phyloP scores from a whole-genome alignment of 345 rosid species.

The Rubroshorea leprosula region DNA sequence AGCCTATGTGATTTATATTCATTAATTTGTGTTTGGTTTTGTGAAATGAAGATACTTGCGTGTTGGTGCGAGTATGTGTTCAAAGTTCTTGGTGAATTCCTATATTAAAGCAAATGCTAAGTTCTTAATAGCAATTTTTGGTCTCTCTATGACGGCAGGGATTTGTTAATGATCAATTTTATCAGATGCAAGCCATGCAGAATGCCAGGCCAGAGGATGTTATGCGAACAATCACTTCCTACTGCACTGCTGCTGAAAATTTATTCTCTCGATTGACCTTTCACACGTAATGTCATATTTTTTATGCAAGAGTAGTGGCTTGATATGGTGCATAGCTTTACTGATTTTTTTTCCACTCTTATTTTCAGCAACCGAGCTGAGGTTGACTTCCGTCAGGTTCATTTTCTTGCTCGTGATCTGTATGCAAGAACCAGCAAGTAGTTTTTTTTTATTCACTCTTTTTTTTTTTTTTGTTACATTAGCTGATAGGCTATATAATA shows the following conservation, averaged over 20 bases:
- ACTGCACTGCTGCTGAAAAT: background rate
- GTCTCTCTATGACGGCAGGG: background rate
- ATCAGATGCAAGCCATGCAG: background rate
- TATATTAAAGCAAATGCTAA: background rate
- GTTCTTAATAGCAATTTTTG: background rate
- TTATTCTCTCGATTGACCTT: background rate
- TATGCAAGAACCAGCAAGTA: background rate
- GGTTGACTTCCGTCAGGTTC: background rate
- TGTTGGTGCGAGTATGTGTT: background rate
- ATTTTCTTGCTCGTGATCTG: background rate
- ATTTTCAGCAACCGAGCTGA: background rate
- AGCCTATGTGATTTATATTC: background rate
- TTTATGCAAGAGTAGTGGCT: background rate
- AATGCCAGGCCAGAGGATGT: background rate
- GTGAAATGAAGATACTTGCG: background rate
- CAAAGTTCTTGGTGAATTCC: background rate
- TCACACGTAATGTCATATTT: background rate
- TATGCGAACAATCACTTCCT: background rate
- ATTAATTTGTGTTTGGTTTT: background rate
- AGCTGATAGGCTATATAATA: too few relatives aligned
- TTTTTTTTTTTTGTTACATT: too few relatives aligned
- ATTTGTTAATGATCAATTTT: background rate
- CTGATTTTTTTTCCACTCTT: too few relatives aligned
- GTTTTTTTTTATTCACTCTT: too few relatives aligned
- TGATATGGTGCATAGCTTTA: too few relatives aligned